Evolutionary conservation across 441 rosid species (phyloP).

Genomic region (Metrosideros polymorpha): DNA sequence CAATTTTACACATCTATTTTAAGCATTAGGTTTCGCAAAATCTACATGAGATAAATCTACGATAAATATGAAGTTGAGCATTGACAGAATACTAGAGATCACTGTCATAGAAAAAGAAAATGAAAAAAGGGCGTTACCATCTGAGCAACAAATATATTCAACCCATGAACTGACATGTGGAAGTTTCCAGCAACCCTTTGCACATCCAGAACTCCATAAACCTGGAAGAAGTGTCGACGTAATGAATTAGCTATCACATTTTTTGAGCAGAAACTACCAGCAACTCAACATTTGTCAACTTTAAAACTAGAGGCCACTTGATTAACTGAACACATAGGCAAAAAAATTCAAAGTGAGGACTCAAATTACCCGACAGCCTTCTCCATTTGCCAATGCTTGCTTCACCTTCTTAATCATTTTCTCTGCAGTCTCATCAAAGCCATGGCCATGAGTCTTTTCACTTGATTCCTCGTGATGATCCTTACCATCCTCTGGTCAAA

Average conservation of each 20-base stretch:
- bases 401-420: slow-evolving; percentile 84
- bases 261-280: background rate
- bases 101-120: background rate
- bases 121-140: slow-evolving; percentile 30
- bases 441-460: slow-evolving; percentile 32
- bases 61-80: background rate
- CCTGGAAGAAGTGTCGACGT: slow-evolving; percentile 33
- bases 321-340: background rate
- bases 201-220: slow-evolving; percentile 87
- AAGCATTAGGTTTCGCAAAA: background rate
- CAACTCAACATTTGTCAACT: background rate
- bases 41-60: background rate
- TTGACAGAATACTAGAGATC: background rate
- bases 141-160: slow-evolving; percentile 91
- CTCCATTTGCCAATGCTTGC: slow-evolving; percentile 76
- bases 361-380: slow-evolving; percentile 86
- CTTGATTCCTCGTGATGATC: slow-evolving; percentile 53
- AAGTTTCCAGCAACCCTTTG: slow-evolving; percentile 99
- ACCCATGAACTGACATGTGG: slow-evolving; percentile 92
- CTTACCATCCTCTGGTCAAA: slow-evolving; percentile 39
- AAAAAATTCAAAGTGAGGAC: background rate
- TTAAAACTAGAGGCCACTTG: background rate
- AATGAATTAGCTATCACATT: background rate
- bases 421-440: slow-evolving; percentile 80
- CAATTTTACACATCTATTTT: background rate